Evolutionary conservation across 192 early-diverging fungal genomes (phyloP).

Genomic region (Coemansia sp.): DNA sequence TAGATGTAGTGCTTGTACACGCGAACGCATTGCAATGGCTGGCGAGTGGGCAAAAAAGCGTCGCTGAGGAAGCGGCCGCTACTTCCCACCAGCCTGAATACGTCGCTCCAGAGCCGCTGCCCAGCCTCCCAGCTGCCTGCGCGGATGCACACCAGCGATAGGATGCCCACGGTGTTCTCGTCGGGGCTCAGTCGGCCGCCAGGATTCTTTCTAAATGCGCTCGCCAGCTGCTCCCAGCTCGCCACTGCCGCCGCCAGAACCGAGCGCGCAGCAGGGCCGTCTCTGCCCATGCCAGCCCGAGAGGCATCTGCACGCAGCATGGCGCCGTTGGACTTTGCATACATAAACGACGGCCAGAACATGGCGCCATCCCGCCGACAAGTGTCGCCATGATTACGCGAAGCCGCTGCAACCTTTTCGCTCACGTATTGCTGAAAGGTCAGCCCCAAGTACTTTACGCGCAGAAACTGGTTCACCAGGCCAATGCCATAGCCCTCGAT

Average conservation of each 20-base stretch:
- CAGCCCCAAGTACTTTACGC: constrained; percentile 40
- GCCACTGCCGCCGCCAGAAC: constrained; percentile 14
- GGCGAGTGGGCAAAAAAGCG: not conserved
- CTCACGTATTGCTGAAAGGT: constrained; percentile 47
- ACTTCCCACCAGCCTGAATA: constrained; percentile 20
- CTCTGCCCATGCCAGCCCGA: constrained; percentile 6
- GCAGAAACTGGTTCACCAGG: constrained; percentile 48
- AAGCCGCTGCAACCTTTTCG: constrained; percentile 19
- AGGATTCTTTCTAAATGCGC: not conserved
- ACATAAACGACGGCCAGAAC: constrained; percentile 55
- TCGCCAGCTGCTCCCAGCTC: constrained; percentile 37
- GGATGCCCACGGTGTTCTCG: constrained; percentile 36
- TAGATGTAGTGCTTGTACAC: constrained; percentile 47
- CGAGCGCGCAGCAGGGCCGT: constrained; percentile 6
- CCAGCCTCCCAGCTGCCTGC: constrained; percentile 39
- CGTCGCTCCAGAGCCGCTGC: constrained; percentile 41
- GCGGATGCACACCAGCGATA: constrained; percentile 27
- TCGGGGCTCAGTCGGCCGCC: constrained; percentile 19
- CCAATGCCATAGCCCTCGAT: constrained; percentile 41
- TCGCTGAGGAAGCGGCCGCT: not conserved
- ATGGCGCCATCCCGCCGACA: constrained; percentile 4
- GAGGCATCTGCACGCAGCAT: constrained; percentile 11
- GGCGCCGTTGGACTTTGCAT: constrained; percentile 27
- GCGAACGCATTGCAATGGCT: constrained; percentile 26
- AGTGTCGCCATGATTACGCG: not conserved